Base-by-base conservation (phyloP, 768 basidiomycete species). In the Trametes maxima region DNA sequence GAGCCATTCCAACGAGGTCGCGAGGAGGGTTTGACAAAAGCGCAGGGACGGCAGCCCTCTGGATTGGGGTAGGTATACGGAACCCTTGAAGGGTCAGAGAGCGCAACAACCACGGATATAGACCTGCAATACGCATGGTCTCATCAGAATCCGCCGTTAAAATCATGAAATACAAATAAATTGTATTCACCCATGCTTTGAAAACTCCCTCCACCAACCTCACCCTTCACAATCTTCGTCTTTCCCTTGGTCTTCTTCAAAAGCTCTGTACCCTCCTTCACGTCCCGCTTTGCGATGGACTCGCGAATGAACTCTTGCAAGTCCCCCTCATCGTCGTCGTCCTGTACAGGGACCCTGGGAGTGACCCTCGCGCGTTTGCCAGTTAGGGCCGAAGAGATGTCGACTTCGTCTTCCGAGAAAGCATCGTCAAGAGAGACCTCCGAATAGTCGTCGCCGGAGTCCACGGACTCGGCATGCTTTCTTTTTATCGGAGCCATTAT, bases 1-100 rank as follows among this genome's bases (percentile, higher is more conserved):
- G 85, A 39, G 97, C 96, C 97, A 98, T 99, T 43, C 94, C 96
- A 14, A 98, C 94, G 14, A 99, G 85, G 75, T 97, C 95, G 54
- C 91, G 81, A 10, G 95, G 94, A 42, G 95, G 94, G 43, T 83
- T 85, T 13, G 88, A 75, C 40, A 98, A 84, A 43, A 97, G 83
- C 19, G 87, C 79, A 6, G 97, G 97, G 46, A 99, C 92, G 2
- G 94, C 79, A 22, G 90, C 82, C 6, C 96, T 86, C 74, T 99
- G 97, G 51, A 99, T 98, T 0, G 97, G 97, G 0, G 97, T 99
- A 14, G 97, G 97, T 45, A 88, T 90, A 37, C 92, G 89, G 75
- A 93, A 98, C 17, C 96, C 96, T 69, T 96, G 89, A n/a, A 95
- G 80, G 2, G 90, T 89, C 40, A 98, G 77, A 2, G 94, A 89